Percentiles rank a stretch among this genome's conserved stretches.
phyloP scores from a whole-genome alignment of 2,329 filamentous ascomycete genomes.

The Neofusicoccum kwambonambiense region DNA sequence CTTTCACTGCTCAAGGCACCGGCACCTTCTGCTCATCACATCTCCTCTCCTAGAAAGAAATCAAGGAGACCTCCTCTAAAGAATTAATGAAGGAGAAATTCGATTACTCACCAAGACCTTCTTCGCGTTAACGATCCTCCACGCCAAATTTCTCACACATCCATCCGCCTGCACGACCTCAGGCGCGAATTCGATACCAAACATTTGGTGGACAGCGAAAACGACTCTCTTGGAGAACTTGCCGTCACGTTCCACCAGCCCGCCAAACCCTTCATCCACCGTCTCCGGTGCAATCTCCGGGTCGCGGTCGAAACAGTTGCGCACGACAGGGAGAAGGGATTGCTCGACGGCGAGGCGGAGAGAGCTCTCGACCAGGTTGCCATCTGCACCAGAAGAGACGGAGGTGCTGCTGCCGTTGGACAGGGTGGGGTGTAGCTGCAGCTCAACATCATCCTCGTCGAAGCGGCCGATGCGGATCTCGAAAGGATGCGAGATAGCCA shows the following conservation, averaged over 20 bases:
- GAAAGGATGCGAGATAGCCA: slow-evolving; percentile 91
- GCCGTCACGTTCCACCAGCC: slow-evolving; percentile 77
- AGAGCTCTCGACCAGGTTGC: slow-evolving; percentile 46
- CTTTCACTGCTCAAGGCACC: too few relatives aligned
- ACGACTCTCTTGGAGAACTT: slow-evolving; percentile 90
- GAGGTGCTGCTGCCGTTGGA: not conserved
- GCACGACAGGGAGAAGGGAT: slow-evolving; percentile 76
- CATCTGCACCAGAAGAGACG: not conserved
- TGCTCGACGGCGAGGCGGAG: slow-evolving; percentile 71
- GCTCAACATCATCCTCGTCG: slow-evolving; percentile 67
- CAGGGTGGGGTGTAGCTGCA: slow-evolving; percentile 42
- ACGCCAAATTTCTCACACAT: slow-evolving; percentile 84
- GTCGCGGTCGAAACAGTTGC: slow-evolving; percentile 90
- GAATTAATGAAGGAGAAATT: not conserved
- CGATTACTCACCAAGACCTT: slow-evolving; percentile 73
- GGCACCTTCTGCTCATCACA: too few relatives aligned
- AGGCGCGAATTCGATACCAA: slow-evolving; percentile 91
- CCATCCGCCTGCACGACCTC: slow-evolving; percentile 91
- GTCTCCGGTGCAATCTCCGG: slow-evolving; percentile 83
- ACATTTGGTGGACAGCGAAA: slow-evolving; percentile 93
- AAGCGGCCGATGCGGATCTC: slow-evolving; percentile 83
- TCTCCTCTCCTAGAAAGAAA: not conserved
- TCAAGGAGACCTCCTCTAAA: not conserved
- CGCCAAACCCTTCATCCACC: slow-evolving; percentile 79
- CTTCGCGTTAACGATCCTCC: slow-evolving; percentile 94